Percentiles rank a stretch among this genome's conserved stretches.
Conservation (phyloP, 495 filamentous ascomycete genomes). For the Cercophora sp. region DNA sequence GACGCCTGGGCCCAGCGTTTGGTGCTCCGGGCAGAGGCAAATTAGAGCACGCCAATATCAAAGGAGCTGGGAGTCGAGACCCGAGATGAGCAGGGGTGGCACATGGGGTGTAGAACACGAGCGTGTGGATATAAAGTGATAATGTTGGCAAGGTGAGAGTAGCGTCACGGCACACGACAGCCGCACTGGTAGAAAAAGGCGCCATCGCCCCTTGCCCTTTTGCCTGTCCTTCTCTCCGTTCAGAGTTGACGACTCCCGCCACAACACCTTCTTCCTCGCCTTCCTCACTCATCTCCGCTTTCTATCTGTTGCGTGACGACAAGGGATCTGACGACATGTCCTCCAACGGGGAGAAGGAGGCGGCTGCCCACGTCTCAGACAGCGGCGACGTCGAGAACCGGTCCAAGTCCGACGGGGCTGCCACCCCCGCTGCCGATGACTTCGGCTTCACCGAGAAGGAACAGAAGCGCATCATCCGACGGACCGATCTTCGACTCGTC, state of each 20-base stretch:
- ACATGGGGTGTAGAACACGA: no score
- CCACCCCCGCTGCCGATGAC: conserved; percentile 17
- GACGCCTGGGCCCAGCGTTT: no score
- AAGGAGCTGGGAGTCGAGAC: background rate
- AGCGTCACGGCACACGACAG: background rate
- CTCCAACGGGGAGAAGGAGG: conserved; percentile 2
- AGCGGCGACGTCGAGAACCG: background rate
- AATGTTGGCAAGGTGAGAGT: background rate
- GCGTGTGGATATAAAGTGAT: background rate
- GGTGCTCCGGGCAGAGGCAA: no score
- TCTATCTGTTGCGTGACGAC: no score
- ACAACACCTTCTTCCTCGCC: no score
- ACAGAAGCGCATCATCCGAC: conserved; percentile 49
- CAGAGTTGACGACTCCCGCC: no score
- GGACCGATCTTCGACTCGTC: conserved; percentile 61
- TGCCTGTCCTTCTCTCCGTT: no score
- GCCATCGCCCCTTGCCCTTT: no score
- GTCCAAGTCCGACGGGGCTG: conserved; percentile 12
- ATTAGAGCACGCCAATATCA: no score
- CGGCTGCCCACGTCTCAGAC: background rate
- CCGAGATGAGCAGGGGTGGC: background rate
- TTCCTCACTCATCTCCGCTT: no score
- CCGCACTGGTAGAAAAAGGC: no score
- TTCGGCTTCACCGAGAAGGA: conserved; percentile 34
- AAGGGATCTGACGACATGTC: conserved; percentile 2